Conservation (phyloP, 2,329 filamentous ascomycete species). For the Aspergillus tubingensis region DNA sequence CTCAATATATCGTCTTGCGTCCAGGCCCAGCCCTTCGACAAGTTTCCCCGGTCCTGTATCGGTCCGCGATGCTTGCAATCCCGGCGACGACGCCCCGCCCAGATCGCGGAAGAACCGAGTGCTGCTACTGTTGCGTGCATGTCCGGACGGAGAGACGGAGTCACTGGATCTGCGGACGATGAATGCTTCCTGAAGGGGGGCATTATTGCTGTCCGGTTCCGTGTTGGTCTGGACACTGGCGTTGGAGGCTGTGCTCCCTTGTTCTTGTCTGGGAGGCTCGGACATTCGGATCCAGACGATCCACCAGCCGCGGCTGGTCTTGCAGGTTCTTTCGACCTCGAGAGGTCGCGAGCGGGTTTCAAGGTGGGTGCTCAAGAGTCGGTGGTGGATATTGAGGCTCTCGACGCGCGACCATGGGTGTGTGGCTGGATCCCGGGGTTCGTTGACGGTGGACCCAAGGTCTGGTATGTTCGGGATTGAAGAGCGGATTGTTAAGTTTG, state of each 20-base stretch:
- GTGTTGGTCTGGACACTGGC: constrained; percentile 10
- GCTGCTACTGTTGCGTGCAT: constrained; percentile 35
- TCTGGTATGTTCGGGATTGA: constrained; percentile 66
- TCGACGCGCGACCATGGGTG: constrained; percentile 57
- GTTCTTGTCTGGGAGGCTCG: neutral
- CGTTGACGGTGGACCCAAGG: constrained; percentile 42
- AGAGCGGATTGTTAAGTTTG: constrained; percentile 59
- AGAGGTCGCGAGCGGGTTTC: constrained; percentile 49
- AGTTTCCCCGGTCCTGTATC: constrained; percentile 39
- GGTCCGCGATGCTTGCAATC: constrained; percentile 25
- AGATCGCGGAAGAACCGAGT: constrained; percentile 44
- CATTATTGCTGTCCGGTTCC: constrained; percentile 12
- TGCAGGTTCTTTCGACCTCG: constrained; percentile 63
- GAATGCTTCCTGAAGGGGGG: constrained; percentile 45
- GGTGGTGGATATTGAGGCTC: constrained; percentile 62
- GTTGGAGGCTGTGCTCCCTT: constrained; percentile 3
- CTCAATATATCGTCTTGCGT: constrained; percentile 51
- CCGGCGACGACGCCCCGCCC: constrained; percentile 36
- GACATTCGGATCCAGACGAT: constrained; percentile 64
- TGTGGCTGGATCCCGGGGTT: constrained; percentile 11
- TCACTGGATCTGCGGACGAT: constrained; percentile 50
- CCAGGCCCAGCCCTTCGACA: constrained; percentile 49
- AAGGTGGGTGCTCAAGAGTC: constrained; percentile 59
- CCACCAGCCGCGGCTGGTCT: constrained; percentile 68
- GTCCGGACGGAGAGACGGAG: constrained; percentile 34